A percentile compares a stretch with the other conserved stretches of the same genome.
Conservation (phyloP, 2,329 filamentous ascomycete genomes). For the Hypoxylon sp. region DNA sequence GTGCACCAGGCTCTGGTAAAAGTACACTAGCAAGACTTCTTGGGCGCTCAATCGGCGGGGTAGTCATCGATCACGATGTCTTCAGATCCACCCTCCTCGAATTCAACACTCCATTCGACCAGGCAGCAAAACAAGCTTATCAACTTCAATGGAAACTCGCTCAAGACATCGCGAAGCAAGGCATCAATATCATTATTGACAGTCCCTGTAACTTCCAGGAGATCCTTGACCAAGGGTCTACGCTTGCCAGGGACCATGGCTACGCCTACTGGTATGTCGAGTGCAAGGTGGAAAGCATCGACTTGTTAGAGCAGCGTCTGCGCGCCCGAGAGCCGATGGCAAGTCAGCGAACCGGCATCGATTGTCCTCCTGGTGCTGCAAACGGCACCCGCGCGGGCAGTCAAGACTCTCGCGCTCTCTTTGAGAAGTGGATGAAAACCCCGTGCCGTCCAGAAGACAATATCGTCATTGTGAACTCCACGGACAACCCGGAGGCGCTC, state of each 20-base stretch:
- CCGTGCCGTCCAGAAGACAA: background rate
- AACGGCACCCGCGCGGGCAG: background rate
- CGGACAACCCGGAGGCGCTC: background rate
- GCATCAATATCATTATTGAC: background rate
- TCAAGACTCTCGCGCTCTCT: background rate
- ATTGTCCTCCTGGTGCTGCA: background rate
- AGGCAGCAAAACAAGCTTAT: background rate
- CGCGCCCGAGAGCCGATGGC: background rate
- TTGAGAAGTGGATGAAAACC: background rate
- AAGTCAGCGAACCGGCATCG: background rate
- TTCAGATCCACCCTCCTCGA: background rate
- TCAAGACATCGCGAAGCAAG: conserved; percentile 1
- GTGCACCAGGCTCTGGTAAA: background rate
- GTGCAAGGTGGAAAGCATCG: background rate
- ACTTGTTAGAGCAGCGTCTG: background rate
- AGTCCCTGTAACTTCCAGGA: background rate
- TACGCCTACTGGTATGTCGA: background rate
- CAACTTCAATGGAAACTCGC: background rate
- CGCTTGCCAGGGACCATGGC: background rate
- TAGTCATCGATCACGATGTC: background rate
- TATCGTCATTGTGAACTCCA: background rate
- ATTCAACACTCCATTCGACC: conserved; percentile 3
- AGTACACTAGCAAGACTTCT: background rate
- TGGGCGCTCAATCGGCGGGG: background rate
- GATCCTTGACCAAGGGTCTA: background rate